Conservation (phyloP, 2,329 filamentous ascomycete species). For the Scytalidium lignicola region DNA sequence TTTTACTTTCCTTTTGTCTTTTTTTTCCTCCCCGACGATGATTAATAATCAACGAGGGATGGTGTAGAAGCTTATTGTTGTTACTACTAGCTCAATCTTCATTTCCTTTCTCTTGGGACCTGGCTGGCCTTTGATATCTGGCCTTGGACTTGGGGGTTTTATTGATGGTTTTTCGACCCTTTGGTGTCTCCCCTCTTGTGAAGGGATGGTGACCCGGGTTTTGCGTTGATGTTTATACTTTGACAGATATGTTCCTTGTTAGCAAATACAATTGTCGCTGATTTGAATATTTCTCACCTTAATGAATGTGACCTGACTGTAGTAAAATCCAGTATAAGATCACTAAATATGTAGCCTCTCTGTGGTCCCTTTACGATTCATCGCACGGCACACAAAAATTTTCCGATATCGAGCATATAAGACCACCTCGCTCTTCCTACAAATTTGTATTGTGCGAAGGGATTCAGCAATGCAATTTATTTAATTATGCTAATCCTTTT, state of each 20-base stretch:
- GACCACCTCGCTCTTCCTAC: no score
- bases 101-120: background rate
- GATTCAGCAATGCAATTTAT: no score
- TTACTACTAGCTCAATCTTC: background rate
- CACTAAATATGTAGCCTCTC: no score
- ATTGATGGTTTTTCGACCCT: background rate
- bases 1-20: slow-evolving; percentile 3
- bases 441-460: no score
- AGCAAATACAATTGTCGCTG: background rate
- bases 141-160: background rate
- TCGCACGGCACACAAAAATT: no score
- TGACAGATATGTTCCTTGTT: background rate
- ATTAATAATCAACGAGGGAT: background rate
- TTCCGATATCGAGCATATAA: no score
- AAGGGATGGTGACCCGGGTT: slow-evolving; percentile 23
- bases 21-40: background rate
- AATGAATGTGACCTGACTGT: no score
- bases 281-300: background rate
- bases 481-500: no score
- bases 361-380: no score
- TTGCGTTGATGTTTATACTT: background rate
- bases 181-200: slow-evolving; percentile 23
- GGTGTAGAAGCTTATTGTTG: background rate
- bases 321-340: no score
- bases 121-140: background rate